A percentile compares a stretch with the other conserved stretches of the same genome.
Conservation (phyloP, 108 stramenopile species). For the Conticribra guillardii region DNA sequence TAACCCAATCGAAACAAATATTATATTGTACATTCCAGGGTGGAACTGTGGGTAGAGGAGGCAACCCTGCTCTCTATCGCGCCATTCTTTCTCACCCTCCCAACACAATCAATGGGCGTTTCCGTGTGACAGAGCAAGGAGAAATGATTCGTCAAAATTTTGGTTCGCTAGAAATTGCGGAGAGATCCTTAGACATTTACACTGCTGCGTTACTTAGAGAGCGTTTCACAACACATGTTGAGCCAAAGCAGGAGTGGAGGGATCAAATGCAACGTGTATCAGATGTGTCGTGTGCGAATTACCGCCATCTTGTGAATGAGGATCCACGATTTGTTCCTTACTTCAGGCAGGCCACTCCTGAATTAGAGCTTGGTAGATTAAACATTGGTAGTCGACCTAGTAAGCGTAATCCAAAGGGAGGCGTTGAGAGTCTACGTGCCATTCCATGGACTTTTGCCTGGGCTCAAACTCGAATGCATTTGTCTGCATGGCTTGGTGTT, state of each 20-base stretch:
- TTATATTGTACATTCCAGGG: too few species aligned
- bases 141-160: slow-evolving; percentile 99
- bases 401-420: slow-evolving; percentile 95
- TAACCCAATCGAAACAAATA: too few species aligned
- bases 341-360: slow-evolving; percentile 97
- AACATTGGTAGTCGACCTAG: slow-evolving; percentile 96
- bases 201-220: slow-evolving; percentile 94
- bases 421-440: slow-evolving; percentile 94
- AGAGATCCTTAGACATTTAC: slow-evolving; percentile 95
- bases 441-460: slow-evolving; percentile 99
- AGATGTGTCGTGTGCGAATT: slow-evolving; percentile 78
- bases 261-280: slow-evolving; percentile 85
- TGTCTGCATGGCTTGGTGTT: slow-evolving; percentile 98
- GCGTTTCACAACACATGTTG: slow-evolving; percentile 68
- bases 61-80: slow-evolving; percentile 89
- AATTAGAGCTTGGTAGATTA: slow-evolving; percentile 88
- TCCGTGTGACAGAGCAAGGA: slow-evolving; percentile 98
- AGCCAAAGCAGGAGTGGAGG: slow-evolving; percentile 81
- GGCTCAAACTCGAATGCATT: slow-evolving; percentile 94
- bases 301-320: slow-evolving; percentile 85
- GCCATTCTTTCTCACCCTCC: slow-evolving; percentile 94
- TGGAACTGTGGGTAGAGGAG: slow-evolving; percentile 97
- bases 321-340: slow-evolving; percentile 96
- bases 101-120: slow-evolving; percentile 95
- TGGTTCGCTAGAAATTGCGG: slow-evolving; percentile 87